These are phyloP conservation scores for Phoma herbarum DNA, from an alignment of 2,329 filamentous ascomycete species.

Conservation along the genomic window DNA sequence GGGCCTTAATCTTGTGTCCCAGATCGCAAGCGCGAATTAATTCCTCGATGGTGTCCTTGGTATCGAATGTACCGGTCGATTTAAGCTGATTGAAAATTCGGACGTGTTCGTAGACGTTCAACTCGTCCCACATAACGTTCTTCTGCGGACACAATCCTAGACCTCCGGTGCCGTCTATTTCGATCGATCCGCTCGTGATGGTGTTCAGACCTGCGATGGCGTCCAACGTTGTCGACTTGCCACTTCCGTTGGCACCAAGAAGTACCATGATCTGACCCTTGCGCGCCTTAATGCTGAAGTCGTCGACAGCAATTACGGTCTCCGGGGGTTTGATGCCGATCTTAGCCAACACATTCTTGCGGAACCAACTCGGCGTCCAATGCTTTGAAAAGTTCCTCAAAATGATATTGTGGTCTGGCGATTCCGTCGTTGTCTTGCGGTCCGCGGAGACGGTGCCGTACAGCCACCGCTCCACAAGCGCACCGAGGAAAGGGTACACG, in stretches of 20 bases:
- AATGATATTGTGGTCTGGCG: slow-evolving; percentile 66
- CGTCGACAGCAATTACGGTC: slow-evolving; percentile 80
- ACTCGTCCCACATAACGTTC: slow-evolving; percentile 90
- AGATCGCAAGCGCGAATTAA: slow-evolving; percentile 79
- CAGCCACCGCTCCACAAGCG: slow-evolving; percentile 74
- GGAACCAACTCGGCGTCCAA: slow-evolving; percentile 73
- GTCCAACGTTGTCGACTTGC: slow-evolving; percentile 89
- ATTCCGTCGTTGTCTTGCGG: slow-evolving; percentile 54
- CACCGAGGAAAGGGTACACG: slow-evolving; percentile 77
- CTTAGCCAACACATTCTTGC: slow-evolving; percentile 56
- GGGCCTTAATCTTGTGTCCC: slow-evolving; percentile 74
- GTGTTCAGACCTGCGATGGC: slow-evolving; percentile 84
- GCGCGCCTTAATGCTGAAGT: slow-evolving; percentile 73
- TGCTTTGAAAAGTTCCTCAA: slow-evolving; percentile 79
- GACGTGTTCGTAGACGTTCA: slow-evolving; percentile 87
- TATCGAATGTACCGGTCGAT: slow-evolving; percentile 61
- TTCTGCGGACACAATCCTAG: slow-evolving; percentile 91
- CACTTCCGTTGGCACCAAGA: slow-evolving; percentile 87
- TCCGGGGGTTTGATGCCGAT: slow-evolving; percentile 62
- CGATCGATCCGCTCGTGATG: slow-evolving; percentile 78
- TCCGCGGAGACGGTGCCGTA: slow-evolving; percentile 75
- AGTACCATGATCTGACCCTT: slow-evolving; percentile 86
- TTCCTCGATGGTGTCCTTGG: slow-evolving; percentile 66
- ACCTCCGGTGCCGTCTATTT: slow-evolving; percentile 78
- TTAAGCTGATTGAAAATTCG: slow-evolving; percentile 86